Evolutionary conservation across 192 early-diverging fungal genomes (phyloP), one percentile per base, ranked within the genome.

Genomic region (Backusella liffmaniae): DNA sequence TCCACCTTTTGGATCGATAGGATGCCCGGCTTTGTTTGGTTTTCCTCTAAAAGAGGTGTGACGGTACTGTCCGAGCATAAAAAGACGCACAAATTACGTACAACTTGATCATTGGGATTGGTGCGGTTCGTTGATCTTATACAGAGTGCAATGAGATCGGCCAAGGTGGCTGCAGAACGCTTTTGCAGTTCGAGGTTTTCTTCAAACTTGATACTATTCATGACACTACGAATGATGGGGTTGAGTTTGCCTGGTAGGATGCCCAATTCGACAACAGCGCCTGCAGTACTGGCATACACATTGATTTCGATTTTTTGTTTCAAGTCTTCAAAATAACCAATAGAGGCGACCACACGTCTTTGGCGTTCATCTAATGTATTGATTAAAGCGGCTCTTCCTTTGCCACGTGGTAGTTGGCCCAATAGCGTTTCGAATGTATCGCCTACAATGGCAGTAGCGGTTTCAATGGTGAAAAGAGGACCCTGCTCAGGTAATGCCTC

Each of bases 31-130:
- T 76, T 62, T 5, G 72, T 78, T 21, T 77, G 77, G 53, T 90
- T 85, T 23, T 84, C 78, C 35, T 88, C 87, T 15, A 90, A 66
- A 1, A 92, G 87, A 7, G 94, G 92, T 34, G 92, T 94, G 1
- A 84, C 84, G 32, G 85, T 79, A 3, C 93, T 89, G 73, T 99
- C 97, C 3, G 91, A 89, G 73, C 97, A 98, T 18, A 95, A 85
- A 67, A 95, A 93, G 2, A 90, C 90, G 18, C 90, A 91, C 69
- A 98, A 71, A 77, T 99, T 99, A 46, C 92, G 93, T 66, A 96
- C 81, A 42, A 99, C 88, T 78, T 98, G 96, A 46, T 97, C 97
- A 3, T 86, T 92, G 0, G 94, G 90, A 32, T 78, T 85, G 2
- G 84, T 77, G 7, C 84, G 78, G 3, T 67, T 39, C 36, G 65